Evolutionary conservation across 768 basidiomycete species (phyloP).

Genomic region (Gelatoporia subvermispora): DNA sequence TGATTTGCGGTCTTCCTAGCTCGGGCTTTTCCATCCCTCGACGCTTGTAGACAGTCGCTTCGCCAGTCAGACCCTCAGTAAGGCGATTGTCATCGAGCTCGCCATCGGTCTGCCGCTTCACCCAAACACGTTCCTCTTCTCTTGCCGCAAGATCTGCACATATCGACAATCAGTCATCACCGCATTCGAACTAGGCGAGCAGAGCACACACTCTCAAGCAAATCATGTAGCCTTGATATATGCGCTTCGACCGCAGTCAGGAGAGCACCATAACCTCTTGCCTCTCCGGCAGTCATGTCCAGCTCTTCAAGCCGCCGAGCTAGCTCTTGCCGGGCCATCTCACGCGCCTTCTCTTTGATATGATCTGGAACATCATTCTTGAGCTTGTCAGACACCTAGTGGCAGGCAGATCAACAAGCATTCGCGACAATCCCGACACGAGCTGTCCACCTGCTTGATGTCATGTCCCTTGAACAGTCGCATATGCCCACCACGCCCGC

Average conservation of each 20-base stretch:
- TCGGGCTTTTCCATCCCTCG: constrained; percentile 68
- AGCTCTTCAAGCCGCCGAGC: constrained; percentile 57
- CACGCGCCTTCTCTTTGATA: constrained; percentile 55
- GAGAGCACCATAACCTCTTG: constrained; percentile 49
- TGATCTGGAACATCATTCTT: constrained; percentile 59
- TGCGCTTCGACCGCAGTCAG: constrained; percentile 54
- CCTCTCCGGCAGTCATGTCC: constrained; percentile 52
- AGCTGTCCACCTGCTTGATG: constrained; percentile 47
- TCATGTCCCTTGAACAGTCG: constrained; percentile 58
- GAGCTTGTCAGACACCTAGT: constrained; percentile 44
- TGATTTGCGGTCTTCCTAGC: constrained; percentile 61
- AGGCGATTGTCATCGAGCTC: constrained; percentile 64
- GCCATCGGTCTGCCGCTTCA: constrained; percentile 67
- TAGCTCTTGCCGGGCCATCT: constrained; percentile 63
- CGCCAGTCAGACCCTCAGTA: constrained; percentile 64
- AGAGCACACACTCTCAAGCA: constrained; percentile 51
- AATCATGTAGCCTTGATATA: constrained; percentile 52
- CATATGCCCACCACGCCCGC: constrained; percentile 65
- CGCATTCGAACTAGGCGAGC: background rate
- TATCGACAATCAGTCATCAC: background rate
- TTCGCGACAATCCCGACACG: background rate
- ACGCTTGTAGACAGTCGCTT: constrained; percentile 66
- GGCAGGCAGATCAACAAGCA: background rate
- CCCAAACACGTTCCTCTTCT: constrained; percentile 68
- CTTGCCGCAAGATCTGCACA: constrained; percentile 55